These are phyloP conservation scores for Plasmodium chabaudi DNA, from an alignment of 169 alveolate genomes.

Conservation along the genomic window DNA sequence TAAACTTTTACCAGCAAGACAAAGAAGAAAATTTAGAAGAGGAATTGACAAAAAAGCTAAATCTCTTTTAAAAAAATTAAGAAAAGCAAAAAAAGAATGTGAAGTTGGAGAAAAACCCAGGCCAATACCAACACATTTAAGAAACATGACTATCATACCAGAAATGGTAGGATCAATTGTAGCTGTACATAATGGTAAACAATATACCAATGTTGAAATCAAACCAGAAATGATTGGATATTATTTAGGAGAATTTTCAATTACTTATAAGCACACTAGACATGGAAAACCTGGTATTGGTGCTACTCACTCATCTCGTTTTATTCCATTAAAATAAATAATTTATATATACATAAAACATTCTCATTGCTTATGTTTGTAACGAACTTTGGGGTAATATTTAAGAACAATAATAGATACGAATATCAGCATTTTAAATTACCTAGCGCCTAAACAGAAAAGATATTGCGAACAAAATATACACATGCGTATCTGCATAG, in stretches of 20 bases:
- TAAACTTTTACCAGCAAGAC: constrained; percentile 95
- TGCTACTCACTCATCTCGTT: constrained; percentile 96
- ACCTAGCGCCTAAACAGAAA: too few relatives aligned
- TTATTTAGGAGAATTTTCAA: constrained; percentile 99
- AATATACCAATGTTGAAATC: constrained; percentile 97
- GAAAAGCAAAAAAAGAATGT: constrained; percentile 93
- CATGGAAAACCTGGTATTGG: constrained; percentile 99
- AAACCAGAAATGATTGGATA: constrained; percentile 99
- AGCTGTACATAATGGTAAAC: constrained; percentile 98
- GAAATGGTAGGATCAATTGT: constrained; percentile 98
- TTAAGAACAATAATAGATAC: too few relatives aligned
- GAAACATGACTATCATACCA: constrained; percentile 96
- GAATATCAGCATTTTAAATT: too few relatives aligned
- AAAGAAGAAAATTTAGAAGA: constrained; percentile 96
- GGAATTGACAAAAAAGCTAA: constrained; percentile 92
- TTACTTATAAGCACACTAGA: constrained; percentile 98
- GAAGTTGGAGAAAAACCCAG: constrained; percentile 95
- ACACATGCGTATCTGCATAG: too few relatives aligned
- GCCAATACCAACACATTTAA: constrained; percentile 97
- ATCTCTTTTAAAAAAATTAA: constrained; percentile 95
- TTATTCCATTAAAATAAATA: constrained; percentile 93
- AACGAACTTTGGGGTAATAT: too few relatives aligned
- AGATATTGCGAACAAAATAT: too few relatives aligned
- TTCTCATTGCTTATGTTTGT: neutral
- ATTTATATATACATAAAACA: neutral